phyloP scores from a whole-genome alignment of 1,139 yeast species.

The Blastobotrys raffinosifermentans region DNA sequence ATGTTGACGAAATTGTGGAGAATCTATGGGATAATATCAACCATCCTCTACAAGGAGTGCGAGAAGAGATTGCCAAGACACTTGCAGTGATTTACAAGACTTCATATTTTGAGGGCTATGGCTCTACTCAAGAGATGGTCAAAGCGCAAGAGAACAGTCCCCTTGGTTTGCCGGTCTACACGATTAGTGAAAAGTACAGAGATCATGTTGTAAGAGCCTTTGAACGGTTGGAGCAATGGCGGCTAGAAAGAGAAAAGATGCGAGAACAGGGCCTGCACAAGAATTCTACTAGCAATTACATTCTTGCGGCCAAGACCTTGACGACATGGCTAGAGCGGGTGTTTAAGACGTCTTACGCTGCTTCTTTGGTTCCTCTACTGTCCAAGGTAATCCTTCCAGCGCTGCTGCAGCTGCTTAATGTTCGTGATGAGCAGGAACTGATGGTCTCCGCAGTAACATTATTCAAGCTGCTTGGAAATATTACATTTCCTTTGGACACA shows the following conservation, averaged over 20 bases:
- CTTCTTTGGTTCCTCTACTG: constrained; percentile 29
- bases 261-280: constrained; percentile 12
- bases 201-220: constrained; percentile 37
- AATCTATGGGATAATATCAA: constrained; percentile 44
- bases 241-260: constrained; percentile 25
- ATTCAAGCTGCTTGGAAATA: constrained; percentile 52
- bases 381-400: constrained; percentile 59
- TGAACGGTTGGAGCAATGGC: constrained; percentile 41
- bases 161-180: constrained; percentile 32
- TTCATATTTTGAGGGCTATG: constrained; percentile 46
- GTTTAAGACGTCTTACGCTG: constrained; percentile 20
- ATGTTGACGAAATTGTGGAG: constrained; percentile 44
- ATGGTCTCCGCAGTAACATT: constrained; percentile 51
- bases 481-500: constrained; percentile 45
- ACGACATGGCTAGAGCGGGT: constrained; percentile 24
- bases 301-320: constrained; percentile 33
- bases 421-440: constrained; percentile 79
- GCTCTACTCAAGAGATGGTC: constrained; percentile 42
- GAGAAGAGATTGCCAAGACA: constrained; percentile 65
- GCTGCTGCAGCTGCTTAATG: constrained; percentile 54
- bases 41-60: constrained; percentile 71
- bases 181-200: constrained; percentile 26
- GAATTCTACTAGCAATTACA: constrained; percentile 30
- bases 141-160: constrained; percentile 31
- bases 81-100: constrained; percentile 52